phyloP scores from a whole-genome alignment of 1,284 basidiomycete species.

The Inonotus hispidus region DNA sequence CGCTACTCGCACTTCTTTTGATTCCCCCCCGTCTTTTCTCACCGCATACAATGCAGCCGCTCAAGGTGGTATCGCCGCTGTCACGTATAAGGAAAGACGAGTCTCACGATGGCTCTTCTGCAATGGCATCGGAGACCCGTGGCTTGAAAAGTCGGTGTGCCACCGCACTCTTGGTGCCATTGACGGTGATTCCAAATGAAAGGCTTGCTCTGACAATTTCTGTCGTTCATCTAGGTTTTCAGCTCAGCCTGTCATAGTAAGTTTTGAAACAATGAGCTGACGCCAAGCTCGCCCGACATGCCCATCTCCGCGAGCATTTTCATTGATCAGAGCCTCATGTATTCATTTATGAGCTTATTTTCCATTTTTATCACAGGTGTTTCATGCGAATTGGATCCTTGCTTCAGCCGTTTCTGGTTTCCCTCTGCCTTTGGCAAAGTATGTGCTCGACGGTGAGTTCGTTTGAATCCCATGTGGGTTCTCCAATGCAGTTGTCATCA shows the following conservation, averaged over 20 bases:
- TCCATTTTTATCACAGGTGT: constrained; percentile 13
- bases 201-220: background rate
- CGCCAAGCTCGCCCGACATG: background rate
- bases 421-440: constrained; percentile 14
- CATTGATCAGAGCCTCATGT: background rate
- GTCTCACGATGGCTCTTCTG: constrained; percentile 19
- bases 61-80: constrained; percentile 18
- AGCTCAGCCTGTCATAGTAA: constrained; percentile 14
- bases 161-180: too few relatives aligned
- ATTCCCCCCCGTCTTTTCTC: background rate
- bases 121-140: constrained; percentile 16
- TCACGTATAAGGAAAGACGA: constrained; percentile 11
- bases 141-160: constrained; percentile 15
- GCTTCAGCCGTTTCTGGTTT: constrained; percentile 14
- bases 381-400: constrained; percentile 20
- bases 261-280: background rate
- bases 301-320: background rate
- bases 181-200: background rate
- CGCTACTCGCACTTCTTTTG: background rate
- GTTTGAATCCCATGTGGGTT: background rate
- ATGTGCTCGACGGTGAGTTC: constrained; percentile 14
- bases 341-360: background rate
- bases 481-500: background rate
- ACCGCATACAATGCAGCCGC: background rate
- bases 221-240: background rate